These are phyloP conservation scores for Fusarium ambrosium DNA, from an alignment of 2,329 filamentous ascomycete species.

Conservation along the genomic window DNA sequence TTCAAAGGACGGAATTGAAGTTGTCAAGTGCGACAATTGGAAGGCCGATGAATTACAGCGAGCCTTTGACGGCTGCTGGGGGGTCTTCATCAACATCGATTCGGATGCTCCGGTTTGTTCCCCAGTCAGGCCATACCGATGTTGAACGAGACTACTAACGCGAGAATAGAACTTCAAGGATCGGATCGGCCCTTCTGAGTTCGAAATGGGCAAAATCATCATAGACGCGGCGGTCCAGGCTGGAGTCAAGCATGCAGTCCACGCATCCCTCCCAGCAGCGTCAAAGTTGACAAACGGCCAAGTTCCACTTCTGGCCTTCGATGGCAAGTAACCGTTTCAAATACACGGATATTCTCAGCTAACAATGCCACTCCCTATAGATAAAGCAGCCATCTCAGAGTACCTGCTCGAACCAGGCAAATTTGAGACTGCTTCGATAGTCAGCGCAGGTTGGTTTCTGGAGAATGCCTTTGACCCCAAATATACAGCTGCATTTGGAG, in stretches of 20 bases:
- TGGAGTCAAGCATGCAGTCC: background rate
- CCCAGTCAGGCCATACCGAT: no score
- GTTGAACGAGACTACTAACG: background rate
- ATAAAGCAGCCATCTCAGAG: background rate
- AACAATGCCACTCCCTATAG: background rate
- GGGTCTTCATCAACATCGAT: slow-evolving; percentile 1
- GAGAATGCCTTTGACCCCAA: slow-evolving; percentile 2
- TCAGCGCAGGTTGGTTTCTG: background rate
- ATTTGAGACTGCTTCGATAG: background rate
- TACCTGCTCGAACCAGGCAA: background rate
- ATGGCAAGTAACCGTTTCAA: background rate
- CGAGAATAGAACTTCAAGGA: background rate
- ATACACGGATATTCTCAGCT: background rate
- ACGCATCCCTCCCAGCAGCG: background rate
- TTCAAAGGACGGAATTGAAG: background rate
- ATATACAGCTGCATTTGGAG: background rate
- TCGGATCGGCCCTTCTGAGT: background rate
- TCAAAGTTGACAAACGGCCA: background rate
- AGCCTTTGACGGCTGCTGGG: background rate
- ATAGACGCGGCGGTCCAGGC: background rate
- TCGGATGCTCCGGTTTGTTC: background rate
- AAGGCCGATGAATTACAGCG: background rate
- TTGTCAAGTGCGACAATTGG: background rate
- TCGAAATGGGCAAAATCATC: background rate
- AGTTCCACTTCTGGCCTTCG: background rate